Base-by-base conservation (phyloP, 2,329 filamentous ascomycete genomes). In the Cladosporium cucumerinum region DNA sequence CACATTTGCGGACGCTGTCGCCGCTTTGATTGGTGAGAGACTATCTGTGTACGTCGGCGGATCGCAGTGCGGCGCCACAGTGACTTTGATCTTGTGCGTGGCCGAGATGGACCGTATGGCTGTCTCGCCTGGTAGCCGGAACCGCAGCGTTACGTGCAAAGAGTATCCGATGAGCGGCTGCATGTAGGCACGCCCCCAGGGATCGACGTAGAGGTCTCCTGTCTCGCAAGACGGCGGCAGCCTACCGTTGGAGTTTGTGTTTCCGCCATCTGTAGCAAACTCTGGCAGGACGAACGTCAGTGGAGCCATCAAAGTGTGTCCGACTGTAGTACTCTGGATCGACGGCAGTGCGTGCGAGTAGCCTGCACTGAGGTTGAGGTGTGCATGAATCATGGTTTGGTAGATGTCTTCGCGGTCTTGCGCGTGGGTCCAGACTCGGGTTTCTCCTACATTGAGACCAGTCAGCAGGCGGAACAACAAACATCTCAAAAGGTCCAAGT, bases 361-460 rank as follows among this genome's bases (percentile, higher is more conserved):
- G 25, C 32, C 34, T 21, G 48, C 23, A 25, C 23, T 25, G 43
- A 55, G 49, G 18, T 55, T 46, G 34, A 62, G 49, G 48, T 62
- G 60, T 1, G 60, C 55, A 49, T 62, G 34, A 23, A 62, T 43
- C 49, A 62, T 62, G 5, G 60, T 62, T 21, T 62, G 60, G 34
- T 43, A 62, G 32, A 62, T 18, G 49, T 62, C 60, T 25, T 28
- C 23, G 30, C 25, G 49, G 25, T 43, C 49, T 55, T 25, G 2
- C 14, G 49, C 49, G 18, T 62, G 32, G 5, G 48, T 26, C 60
- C 60, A 62, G 49, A 34, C 26, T 21, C 60, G 21, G 7, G 60
- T 62, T 32, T 62, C 49, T 7, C 59, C 59, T 61, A 16, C 5
- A 18, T n/a, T 6, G n/a, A n/a, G 23, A 4, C 0, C n/a, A 21